Percentiles rank a stretch among this genome's conserved stretches.
These are phyloP conservation scores for Pseudogymnoascus pannorum DNA, from an alignment of 2,329 filamentous ascomycete species.

Conservation along the genomic window DNA sequence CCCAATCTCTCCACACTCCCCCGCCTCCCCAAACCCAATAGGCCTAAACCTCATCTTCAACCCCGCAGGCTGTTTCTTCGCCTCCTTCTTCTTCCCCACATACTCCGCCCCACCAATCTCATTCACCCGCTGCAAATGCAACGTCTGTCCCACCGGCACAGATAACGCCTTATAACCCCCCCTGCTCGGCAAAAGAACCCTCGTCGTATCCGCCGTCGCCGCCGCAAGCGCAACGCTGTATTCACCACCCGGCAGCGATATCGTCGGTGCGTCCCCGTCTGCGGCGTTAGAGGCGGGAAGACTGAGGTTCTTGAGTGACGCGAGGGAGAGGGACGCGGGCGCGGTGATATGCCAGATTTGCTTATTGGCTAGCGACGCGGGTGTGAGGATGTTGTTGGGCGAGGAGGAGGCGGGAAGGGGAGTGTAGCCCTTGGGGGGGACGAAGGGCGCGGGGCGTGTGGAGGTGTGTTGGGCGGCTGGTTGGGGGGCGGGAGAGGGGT, in stretches of 20 bases:
- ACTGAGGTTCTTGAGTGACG: constrained; percentile 56
- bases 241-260: constrained; percentile 56
- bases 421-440: constrained; percentile 21
- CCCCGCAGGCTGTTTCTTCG: constrained; percentile 59
- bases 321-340: constrained; percentile 61
- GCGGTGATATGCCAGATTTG: constrained; percentile 77
- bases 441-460: not conserved
- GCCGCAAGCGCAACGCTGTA: constrained; percentile 52
- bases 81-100: constrained; percentile 37
- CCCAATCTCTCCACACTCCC: constrained; percentile 36
- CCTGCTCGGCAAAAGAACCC: constrained; percentile 53
- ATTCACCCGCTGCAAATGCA: constrained; percentile 59
- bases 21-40: constrained; percentile 46
- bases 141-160: constrained; percentile 46
- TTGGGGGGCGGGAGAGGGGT: constrained; percentile 7
- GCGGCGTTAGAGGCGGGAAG: constrained; percentile 49
- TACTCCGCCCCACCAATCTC: constrained; percentile 32
- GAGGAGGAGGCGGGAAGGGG: not conserved
- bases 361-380: constrained; percentile 57
- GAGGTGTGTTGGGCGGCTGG: not conserved
- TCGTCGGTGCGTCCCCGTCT: constrained; percentile 34
- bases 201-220: constrained; percentile 44
- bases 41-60: constrained; percentile 62
- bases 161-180: constrained; percentile 47
- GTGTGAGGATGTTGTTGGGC: constrained; percentile 43